A percentile compares a stretch with the other conserved stretches of the same genome.
Evolutionary conservation across 2,329 filamentous ascomycete species (phyloP).

Genomic region (Ilyonectria sp.): DNA sequence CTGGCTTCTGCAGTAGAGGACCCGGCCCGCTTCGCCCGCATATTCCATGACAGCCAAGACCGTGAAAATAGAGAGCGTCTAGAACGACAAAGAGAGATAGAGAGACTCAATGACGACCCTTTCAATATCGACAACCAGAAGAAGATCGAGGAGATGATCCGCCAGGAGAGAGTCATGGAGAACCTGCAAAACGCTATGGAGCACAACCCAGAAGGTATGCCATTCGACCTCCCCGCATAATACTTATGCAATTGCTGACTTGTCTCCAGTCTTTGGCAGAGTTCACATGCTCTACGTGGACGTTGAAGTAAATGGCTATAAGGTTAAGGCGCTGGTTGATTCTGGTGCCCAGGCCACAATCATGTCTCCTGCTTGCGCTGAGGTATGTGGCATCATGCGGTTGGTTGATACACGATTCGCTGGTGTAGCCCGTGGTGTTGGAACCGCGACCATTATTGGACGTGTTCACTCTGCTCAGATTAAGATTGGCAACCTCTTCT

Average conservation of each 20-base stretch:
- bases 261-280: slow-evolving; percentile 83
- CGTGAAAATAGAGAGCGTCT: slow-evolving; percentile 80
- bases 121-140: slow-evolving; percentile 94
- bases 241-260: slow-evolving; percentile 31
- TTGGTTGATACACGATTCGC: slow-evolving; percentile 94
- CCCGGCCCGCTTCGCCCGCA: slow-evolving; percentile 80
- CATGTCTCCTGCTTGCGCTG: slow-evolving; percentile 95
- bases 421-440: slow-evolving; percentile 92
- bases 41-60: slow-evolving; percentile 77
- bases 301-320: slow-evolving; percentile 92
- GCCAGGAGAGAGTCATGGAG: slow-evolving; percentile 93
- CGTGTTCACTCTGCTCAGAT: slow-evolving; percentile 97
- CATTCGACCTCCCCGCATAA: not conserved
- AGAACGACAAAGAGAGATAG: slow-evolving; percentile 87
- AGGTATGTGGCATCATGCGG: slow-evolving; percentile 95
- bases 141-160: slow-evolving; percentile 97
- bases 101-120: slow-evolving; percentile 90
- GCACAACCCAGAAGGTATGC: slow-evolving; percentile 93
- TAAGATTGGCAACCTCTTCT: slow-evolving; percentile 87
- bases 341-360: slow-evolving; percentile 98
- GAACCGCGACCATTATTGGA: slow-evolving; percentile 93
- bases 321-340: slow-evolving; percentile 96
- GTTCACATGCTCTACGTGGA: slow-evolving; percentile 98
- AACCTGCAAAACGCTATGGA: slow-evolving; percentile 98
- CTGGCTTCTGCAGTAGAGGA: slow-evolving; percentile 84